Evolutionary conservation across 116 monocot species (phyloP), one percentile per base, ranked within the genome.

Genomic region (Cymodocea nodosa): DNA sequence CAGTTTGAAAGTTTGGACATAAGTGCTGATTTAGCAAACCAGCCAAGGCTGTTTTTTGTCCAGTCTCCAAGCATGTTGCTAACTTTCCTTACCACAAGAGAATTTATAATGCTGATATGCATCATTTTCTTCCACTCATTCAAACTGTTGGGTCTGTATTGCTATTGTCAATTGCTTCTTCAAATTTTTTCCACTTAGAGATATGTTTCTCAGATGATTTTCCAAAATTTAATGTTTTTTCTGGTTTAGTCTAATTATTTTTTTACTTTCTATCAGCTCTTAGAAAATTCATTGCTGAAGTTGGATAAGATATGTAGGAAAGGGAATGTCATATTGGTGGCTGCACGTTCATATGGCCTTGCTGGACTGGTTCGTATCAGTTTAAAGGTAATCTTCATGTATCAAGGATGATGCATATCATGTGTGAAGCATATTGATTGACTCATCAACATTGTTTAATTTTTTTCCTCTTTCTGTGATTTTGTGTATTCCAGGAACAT

Each of bases 261-360:
- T 50, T 24, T 7, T 6, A 59, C 25, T 25, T 10, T 44, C 69
- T 59, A n/a, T 59, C 84, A 94, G 94, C 68, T 94, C 20, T n/a
- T 63, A 69, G 94, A 89, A 76, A 79, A 50, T 64, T 83, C 84
- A 73, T 71, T 94, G 67, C 17, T 94, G 65, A 89, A 90, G 78
- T 71, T 94, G 74, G 94, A 94, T 80, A 81, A 79, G 60, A 90
- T 94, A 56, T 94, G 94, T 73, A 78, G 94, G 75, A 69, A 87
- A 71, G 76, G 72, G 40, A 84, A 94, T 83, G 75, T 94, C 44
- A 82, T 78, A 20, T 70, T 94, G 69, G 72, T 94, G 57, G 75
- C 79, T 73, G 90, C 87, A 63, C 90, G 87, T 44, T 94, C 94
- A 17, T 94, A 90, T 81, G 94, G 94, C 52, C 87, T 94, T 39